phyloP scores from a whole-genome alignment of 1,284 basidiomycete species.

The Ustilago loliicola region DNA sequence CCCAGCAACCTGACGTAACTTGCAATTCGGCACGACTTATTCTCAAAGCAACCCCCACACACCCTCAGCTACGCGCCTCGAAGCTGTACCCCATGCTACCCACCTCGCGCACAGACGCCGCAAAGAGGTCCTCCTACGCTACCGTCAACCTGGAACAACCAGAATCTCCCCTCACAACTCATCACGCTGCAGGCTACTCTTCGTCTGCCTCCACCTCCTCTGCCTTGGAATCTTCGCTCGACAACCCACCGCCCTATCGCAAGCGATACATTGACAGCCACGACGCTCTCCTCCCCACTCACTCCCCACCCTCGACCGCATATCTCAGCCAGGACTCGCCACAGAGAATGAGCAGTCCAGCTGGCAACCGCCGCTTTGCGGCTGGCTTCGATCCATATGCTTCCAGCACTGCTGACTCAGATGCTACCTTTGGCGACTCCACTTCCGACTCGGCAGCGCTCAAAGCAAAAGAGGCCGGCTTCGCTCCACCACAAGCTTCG shows the following conservation, averaged over 20 bases:
- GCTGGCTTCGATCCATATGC: constrained; percentile 54
- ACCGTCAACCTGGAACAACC: constrained; percentile 29
- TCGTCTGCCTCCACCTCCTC: constrained; percentile 25
- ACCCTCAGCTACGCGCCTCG: constrained; percentile 7
- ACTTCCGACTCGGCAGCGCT: constrained; percentile 38
- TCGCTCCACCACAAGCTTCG: constrained; percentile 13
- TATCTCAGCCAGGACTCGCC: constrained; percentile 37
- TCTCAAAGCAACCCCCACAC: neutral
- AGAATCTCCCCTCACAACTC: constrained; percentile 16
- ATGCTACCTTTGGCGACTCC: neutral
- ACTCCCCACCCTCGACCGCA: constrained; percentile 31
- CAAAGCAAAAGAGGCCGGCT: constrained; percentile 48
- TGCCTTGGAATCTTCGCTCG: constrained; percentile 20
- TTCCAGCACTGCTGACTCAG: constrained; percentile 6
- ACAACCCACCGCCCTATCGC: constrained; percentile 40
- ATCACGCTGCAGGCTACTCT: constrained; percentile 20
- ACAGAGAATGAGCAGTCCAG: constrained; percentile 32
- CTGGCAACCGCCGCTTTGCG: constrained; percentile 41
- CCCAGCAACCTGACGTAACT: neutral
- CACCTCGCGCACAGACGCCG: constrained; percentile 40
- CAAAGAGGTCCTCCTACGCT: constrained; percentile 42
- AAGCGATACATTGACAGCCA: constrained; percentile 51
- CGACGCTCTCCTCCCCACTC: constrained; percentile 42
- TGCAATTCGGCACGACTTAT: neutral
- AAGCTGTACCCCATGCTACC: constrained; percentile 43